Percentiles rank a stretch among this genome's conserved stretches.
Conservation (phyloP, 2,329 filamentous ascomycete species). For the Colletotrichum tanaceti region DNA sequence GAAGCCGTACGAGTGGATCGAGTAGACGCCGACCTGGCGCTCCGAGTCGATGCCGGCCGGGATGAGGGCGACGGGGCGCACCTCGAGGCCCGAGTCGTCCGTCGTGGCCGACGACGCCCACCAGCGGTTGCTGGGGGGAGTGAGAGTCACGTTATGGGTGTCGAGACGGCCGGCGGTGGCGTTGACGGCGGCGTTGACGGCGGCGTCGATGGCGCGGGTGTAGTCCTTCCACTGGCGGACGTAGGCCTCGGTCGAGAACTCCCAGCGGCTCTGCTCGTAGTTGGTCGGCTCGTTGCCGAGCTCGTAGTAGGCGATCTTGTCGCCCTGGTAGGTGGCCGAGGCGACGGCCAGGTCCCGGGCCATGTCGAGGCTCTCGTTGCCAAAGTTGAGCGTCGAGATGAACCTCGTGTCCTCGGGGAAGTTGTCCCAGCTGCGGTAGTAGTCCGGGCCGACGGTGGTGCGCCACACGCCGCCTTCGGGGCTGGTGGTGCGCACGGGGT, state of each 20-base stretch:
- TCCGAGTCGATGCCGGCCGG: slow-evolving; percentile 40
- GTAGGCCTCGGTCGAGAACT: slow-evolving; percentile 35
- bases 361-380: slow-evolving; percentile 41
- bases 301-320: slow-evolving; percentile 40
- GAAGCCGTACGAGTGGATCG: slow-evolving; percentile 37
- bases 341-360: slow-evolving; percentile 40
- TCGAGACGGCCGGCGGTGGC: too few species aligned
- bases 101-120: slow-evolving; percentile 43
- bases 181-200: slow-evolving; percentile 34
- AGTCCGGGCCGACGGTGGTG: slow-evolving; percentile 24
- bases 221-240: slow-evolving; percentile 35
- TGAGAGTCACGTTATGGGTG: too few species aligned
- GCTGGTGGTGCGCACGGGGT: slow-evolving; percentile 40
- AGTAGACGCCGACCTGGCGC: slow-evolving; percentile 40
- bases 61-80: slow-evolving; percentile 40
- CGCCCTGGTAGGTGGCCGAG: slow-evolving; percentile 32
- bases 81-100: slow-evolving; percentile 38
- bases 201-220: slow-evolving; percentile 22
- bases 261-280: slow-evolving; percentile 34
- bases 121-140: slow-evolving; percentile 32
- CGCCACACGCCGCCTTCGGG: slow-evolving; percentile 35
- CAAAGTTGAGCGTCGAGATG: slow-evolving; percentile 42
- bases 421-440: slow-evolving; percentile 37
- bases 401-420: slow-evolving; percentile 39
- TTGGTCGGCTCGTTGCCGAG: slow-evolving; percentile 42